Conservation (phyloP, 1,139 yeast species). For the Magnusiomyces tetraspermus region DNA sequence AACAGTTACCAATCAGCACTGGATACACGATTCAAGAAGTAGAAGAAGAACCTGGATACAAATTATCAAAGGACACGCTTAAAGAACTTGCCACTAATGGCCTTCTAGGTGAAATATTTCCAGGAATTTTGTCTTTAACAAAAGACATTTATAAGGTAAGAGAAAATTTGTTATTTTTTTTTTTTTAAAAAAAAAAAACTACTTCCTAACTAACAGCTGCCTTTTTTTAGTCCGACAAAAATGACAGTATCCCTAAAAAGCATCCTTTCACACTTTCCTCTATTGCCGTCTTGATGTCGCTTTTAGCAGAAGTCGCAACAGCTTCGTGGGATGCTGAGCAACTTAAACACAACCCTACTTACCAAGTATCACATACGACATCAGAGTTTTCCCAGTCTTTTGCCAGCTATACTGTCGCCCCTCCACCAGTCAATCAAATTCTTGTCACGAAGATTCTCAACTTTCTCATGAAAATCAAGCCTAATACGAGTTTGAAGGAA, state of each 20-base stretch:
- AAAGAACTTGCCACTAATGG: conserved; percentile 9
- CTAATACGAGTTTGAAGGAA: conserved; percentile 8
- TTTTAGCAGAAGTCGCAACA: conserved; percentile 9
- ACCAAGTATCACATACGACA: not conserved
- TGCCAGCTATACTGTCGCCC: conserved; percentile 9
- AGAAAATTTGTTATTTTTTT: not conserved
- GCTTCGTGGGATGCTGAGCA: conserved; percentile 13
- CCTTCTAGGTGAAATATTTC: conserved; percentile 11
- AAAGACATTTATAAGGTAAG: conserved; percentile 10
- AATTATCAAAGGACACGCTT: conserved; percentile 12
- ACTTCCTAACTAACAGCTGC: not conserved
- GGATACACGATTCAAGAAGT: conserved; percentile 24
- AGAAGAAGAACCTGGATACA: conserved; percentile 17
- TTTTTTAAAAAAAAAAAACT: too few species aligned
- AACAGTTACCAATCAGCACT: conserved; percentile 25
- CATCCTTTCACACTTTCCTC: conserved; percentile 8
- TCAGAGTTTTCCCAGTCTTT: conserved; percentile 8
- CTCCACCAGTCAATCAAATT: conserved; percentile 4
- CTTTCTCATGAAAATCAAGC: conserved; percentile 14
- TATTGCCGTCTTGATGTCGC: conserved; percentile 7
- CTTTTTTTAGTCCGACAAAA: conserved; percentile 9
- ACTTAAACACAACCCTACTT: conserved; percentile 5
- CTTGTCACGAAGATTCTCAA: conserved; percentile 17
- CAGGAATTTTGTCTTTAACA: conserved; percentile 7
- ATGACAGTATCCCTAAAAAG: conserved; percentile 4